A percentile compares a stretch with the other conserved stretches of the same genome.
Conservation (phyloP, 176 grass and related monocot genomes). For the Aegilops bicornis region DNA sequence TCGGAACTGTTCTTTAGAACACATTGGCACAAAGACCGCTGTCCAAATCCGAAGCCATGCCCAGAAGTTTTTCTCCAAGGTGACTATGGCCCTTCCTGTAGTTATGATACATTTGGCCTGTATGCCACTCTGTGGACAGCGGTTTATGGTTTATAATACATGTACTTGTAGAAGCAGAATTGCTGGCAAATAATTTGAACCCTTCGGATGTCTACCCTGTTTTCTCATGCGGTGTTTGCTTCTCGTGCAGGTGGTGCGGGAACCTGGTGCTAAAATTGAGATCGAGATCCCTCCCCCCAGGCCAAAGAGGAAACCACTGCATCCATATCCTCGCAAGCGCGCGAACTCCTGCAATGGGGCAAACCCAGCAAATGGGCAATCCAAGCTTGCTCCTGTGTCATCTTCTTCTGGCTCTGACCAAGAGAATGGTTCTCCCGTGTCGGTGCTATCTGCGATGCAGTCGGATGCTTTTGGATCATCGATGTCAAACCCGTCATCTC, state of each 20-base stretch:
- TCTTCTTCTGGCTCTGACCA: slow-evolving; percentile 49
- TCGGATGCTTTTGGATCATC: slow-evolving; percentile 63
- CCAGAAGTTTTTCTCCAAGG: slow-evolving; percentile 99
- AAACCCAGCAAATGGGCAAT: slow-evolving; percentile 1
- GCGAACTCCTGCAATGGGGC: neutral
- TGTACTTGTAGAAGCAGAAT: neutral
- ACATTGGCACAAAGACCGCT: slow-evolving; percentile 91
- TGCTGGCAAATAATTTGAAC: neutral
- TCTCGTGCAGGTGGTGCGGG: slow-evolving; percentile 50
- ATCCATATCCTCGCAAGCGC: slow-evolving; percentile 89
- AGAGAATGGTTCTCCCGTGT: slow-evolving; percentile 68
- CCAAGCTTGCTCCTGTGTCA: slow-evolving; percentile 31
- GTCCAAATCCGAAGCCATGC: slow-evolving; percentile 98
- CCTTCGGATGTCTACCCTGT: neutral
- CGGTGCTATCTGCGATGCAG: slow-evolving; percentile 60
- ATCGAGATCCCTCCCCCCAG: slow-evolving; percentile 95
- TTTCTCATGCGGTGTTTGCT: slow-evolving; percentile 4
- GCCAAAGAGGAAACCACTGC: slow-evolving; percentile 86
- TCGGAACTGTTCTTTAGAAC: slow-evolving; percentile 61
- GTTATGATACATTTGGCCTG: slow-evolving; percentile 1
- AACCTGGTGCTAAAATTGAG: slow-evolving; percentile 25
- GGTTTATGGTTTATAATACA: neutral
- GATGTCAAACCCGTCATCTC: slow-evolving; percentile 35
- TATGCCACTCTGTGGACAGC: neutral
- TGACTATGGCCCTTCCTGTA: slow-evolving; percentile 35